A percentile compares a stretch with the other conserved stretches of the same genome.
These are phyloP conservation scores for Rasamsonia emersonii DNA, from an alignment of 2,329 filamentous ascomycete species.

Conservation along the genomic window DNA sequence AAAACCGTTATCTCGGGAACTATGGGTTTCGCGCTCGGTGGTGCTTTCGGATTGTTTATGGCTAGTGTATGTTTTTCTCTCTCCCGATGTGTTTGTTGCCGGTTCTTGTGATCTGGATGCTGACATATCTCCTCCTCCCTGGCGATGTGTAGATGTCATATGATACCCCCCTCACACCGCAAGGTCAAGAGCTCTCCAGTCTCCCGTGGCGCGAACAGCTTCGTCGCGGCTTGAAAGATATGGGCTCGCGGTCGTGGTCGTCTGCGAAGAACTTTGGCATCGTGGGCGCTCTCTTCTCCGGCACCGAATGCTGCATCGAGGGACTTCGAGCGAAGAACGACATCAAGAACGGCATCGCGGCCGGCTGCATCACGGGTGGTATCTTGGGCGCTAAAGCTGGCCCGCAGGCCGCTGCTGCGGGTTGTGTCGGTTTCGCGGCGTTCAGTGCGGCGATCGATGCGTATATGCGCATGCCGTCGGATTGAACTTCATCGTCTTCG, in stretches of 20 bases:
- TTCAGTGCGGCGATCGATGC: conserved; percentile 88
- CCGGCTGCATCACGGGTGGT: conserved; percentile 85
- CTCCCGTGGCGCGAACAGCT: conserved; percentile 81
- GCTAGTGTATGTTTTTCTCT: conserved; percentile 60
- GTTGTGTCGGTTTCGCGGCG: conserved; percentile 87
- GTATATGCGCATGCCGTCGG: conserved; percentile 68
- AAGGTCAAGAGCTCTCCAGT: conserved; percentile 46
- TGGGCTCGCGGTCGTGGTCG: conserved; percentile 74
- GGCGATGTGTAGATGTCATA: conserved; percentile 71
- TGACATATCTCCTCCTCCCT: neutral
- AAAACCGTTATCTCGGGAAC: conserved; percentile 86
- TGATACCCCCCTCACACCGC: conserved; percentile 71
- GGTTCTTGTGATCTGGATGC: conserved; percentile 3
- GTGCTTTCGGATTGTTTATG: conserved; percentile 96
- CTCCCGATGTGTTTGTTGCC: neutral
- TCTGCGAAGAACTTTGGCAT: conserved; percentile 92
- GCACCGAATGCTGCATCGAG: conserved; percentile 94
- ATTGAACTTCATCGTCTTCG: conserved; percentile 16
- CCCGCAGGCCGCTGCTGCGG: conserved; percentile 77
- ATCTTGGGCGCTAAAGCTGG: conserved; percentile 79
- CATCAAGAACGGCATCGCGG: conserved; percentile 73
- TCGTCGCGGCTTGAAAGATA: conserved; percentile 80
- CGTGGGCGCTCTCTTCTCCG: conserved; percentile 81
- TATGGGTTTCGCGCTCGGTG: conserved; percentile 90
- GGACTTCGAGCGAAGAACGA: conserved; percentile 88